Conservation (phyloP, 192 early-diverging fungal genomes). For the Coemansia sp. region DNA sequence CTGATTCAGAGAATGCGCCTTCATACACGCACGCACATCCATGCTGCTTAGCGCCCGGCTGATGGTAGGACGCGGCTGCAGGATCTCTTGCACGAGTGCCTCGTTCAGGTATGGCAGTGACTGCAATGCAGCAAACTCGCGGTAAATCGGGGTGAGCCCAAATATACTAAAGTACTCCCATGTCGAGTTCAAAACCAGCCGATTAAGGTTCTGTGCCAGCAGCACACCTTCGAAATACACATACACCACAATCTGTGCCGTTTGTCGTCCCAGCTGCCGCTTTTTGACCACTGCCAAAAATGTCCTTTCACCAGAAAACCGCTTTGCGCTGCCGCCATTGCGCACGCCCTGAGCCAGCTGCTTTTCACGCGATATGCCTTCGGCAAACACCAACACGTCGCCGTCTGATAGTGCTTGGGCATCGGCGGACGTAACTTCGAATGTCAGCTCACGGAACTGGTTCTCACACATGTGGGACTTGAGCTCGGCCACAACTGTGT, state of each 20-base stretch:
- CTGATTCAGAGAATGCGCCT: slow-evolving; percentile 77
- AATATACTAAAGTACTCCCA: slow-evolving; percentile 54
- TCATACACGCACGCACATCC: slow-evolving; percentile 53
- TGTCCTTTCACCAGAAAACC: slow-evolving; percentile 24
- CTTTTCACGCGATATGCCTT: slow-evolving; percentile 25
- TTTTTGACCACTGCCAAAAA: slow-evolving; percentile 46
- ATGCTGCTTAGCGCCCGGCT: slow-evolving; percentile 22
- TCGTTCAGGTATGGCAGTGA: slow-evolving; percentile 59
- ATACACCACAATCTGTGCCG: slow-evolving; percentile 30
- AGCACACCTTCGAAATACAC: slow-evolving; percentile 21
- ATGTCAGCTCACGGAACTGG: slow-evolving; percentile 71
- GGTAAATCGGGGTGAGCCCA: slow-evolving; percentile 69
- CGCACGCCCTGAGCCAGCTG: slow-evolving; percentile 16
- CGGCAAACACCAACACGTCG: slow-evolving; percentile 64
- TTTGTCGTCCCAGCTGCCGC: slow-evolving; percentile 15
- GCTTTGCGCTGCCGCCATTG: neutral
- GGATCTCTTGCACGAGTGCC: slow-evolving; percentile 61
- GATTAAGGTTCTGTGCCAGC: slow-evolving; percentile 16
- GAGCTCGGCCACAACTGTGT: slow-evolving; percentile 41
- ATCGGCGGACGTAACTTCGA: slow-evolving; percentile 50
- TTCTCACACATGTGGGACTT: slow-evolving; percentile 63
- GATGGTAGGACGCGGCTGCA: slow-evolving; percentile 52
- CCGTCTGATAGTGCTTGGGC: slow-evolving; percentile 50
- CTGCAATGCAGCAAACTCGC: slow-evolving; percentile 80
- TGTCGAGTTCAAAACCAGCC: slow-evolving; percentile 33